A percentile compares a stretch with the other conserved stretches of the same genome.
Conservation (phyloP, 495 filamentous ascomycete species). For the Lasiosphaeriaceae sp. region DNA sequence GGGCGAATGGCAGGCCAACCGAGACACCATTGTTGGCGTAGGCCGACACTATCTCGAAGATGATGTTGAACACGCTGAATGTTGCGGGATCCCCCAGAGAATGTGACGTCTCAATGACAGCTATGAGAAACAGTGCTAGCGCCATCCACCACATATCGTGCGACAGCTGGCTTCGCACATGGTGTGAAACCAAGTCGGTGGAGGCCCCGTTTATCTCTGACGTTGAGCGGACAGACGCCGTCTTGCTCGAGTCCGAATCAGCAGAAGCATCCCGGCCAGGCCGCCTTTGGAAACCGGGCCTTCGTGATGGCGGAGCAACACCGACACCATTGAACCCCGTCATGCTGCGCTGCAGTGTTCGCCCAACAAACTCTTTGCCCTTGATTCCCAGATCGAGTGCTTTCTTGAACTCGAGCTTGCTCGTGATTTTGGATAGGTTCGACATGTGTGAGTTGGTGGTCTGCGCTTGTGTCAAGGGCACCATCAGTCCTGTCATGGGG, state of each 20-base stretch:
- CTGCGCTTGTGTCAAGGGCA: not conserved
- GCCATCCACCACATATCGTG: slow-evolving; percentile 88
- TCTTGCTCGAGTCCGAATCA: too few species aligned
- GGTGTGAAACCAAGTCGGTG: not conserved
- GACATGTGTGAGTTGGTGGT: not conserved
- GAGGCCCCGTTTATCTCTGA: not conserved
- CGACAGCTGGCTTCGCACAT: slow-evolving; percentile 63
- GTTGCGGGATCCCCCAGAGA: slow-evolving; percentile 61
- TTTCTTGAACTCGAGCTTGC: not conserved
- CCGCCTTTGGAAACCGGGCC: too few species aligned
- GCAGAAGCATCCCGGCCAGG: too few species aligned
- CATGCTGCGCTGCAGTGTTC: not conserved
- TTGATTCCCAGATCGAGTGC: not conserved
- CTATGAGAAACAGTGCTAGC: slow-evolving; percentile 65
- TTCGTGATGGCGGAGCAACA: not conserved
- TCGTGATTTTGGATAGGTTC: not conserved
- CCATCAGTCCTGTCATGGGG: slow-evolving; percentile 15
- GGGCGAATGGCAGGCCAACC: slow-evolving; percentile 67
- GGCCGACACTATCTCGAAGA: slow-evolving; percentile 77
- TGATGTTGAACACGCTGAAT: slow-evolving; percentile 77
- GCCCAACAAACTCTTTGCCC: not conserved
- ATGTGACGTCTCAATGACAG: slow-evolving; percentile 64
- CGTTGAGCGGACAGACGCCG: too few species aligned
- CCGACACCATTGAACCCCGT: not conserved
- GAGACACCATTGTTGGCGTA: slow-evolving; percentile 84